Conservation (phyloP, 768 basidiomycete species). For the Boletellus emodensis region DNA sequence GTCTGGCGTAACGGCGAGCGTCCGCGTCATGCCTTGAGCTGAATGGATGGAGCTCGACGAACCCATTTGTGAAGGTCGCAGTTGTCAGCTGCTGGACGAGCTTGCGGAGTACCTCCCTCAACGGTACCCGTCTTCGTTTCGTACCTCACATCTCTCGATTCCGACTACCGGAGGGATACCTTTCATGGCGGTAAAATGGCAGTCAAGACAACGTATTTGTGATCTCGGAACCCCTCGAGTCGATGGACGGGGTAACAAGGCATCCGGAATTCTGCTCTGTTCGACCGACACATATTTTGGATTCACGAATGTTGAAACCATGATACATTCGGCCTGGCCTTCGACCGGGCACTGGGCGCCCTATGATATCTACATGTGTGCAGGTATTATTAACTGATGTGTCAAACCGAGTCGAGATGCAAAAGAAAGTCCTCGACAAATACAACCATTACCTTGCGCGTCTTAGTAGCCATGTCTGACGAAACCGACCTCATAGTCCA, state of each 20-base stretch:
- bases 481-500: constrained; percentile 13
- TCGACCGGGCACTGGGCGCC: no score
- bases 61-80: constrained; percentile 30
- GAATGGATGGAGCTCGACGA: constrained; percentile 78
- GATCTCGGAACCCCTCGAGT: constrained; percentile 40
- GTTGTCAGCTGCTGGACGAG: constrained; percentile 58
- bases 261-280: no score
- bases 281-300: no score
- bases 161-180: constrained; percentile 25
- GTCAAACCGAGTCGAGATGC: no score
- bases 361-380: background rate
- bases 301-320: no score
- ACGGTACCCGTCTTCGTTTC: constrained; percentile 59
- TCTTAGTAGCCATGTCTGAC: no score
- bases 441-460: no score
- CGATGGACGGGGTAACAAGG: constrained; percentile 18
- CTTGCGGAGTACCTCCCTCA: constrained; percentile 64
- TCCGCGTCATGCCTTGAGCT: constrained; percentile 64
- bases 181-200: constrained; percentile 44
- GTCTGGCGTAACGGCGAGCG: constrained; percentile 66
- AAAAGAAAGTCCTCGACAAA: no score
- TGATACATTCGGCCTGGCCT: no score
- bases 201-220: constrained; percentile 48
- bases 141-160: constrained; percentile 39
- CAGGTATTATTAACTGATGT: background rate